Conservation (phyloP, 225 moss, liverwort and hornwort species). For the Bryoerythrophyllum caledonicum region DNA sequence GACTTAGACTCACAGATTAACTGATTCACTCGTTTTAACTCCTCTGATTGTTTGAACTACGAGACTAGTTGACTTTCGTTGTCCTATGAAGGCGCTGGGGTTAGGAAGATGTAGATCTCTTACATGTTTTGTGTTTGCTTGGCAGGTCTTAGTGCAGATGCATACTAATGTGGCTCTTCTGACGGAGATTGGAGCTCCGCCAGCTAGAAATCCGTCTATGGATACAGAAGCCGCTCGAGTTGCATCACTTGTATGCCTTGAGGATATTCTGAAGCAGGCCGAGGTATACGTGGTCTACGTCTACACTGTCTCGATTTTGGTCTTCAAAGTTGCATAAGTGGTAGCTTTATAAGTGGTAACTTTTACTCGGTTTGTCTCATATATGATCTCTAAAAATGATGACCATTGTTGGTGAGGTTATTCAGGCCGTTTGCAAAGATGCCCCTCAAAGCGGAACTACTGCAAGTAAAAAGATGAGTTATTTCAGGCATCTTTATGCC, state of each 20-base stretch:
- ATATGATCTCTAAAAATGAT: slow-evolving; percentile 9
- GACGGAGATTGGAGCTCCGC: slow-evolving; percentile 75
- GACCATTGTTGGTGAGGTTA: not conserved
- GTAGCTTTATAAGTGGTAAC: slow-evolving; percentile 2
- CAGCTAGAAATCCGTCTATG: slow-evolving; percentile 67
- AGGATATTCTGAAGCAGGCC: slow-evolving; percentile 73
- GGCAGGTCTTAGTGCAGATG: slow-evolving; percentile 79
- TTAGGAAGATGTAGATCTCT: not conserved
- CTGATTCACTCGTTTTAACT: not conserved
- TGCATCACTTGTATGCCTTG: slow-evolving; percentile 77
- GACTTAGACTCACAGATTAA: not conserved
- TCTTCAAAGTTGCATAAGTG: not conserved
- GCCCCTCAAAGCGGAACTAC: slow-evolving; percentile 50
- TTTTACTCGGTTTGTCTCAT: not conserved
- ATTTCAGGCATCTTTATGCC: slow-evolving; percentile 51
- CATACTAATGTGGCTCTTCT: slow-evolving; percentile 65
- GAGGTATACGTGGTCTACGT: slow-evolving; percentile 29
- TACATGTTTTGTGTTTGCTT: slow-evolving; percentile 1
- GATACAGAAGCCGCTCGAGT: slow-evolving; percentile 79
- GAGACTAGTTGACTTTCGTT: not conserved
- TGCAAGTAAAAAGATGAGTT: slow-evolving; percentile 46
- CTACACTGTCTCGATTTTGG: not conserved
- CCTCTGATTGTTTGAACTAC: not conserved
- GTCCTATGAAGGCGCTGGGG: not conserved
- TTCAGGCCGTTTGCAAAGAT: slow-evolving; percentile 60